A percentile compares a stretch with the other conserved stretches of the same genome.
phyloP scores from a whole-genome alignment of 345 rosid genomes.

The Gynandropsis gynandra region DNA sequence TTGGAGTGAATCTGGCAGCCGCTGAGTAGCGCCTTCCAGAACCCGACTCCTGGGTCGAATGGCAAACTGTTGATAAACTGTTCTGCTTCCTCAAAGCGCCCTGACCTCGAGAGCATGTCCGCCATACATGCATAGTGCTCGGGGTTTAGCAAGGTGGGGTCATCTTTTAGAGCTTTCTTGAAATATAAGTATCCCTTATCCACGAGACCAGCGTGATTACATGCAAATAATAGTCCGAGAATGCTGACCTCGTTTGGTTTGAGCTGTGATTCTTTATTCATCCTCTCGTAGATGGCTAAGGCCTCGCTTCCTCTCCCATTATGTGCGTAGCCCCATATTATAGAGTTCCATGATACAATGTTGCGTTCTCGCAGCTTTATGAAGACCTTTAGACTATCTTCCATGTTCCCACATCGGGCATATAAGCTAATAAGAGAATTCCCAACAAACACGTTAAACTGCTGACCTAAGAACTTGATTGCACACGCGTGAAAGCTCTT shows the following conservation, averaged over 20 bases:
- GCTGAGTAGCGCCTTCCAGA: constrained; percentile 84
- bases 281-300: constrained; percentile 38
- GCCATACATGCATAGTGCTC: constrained; percentile 80
- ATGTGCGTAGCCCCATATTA: constrained; percentile 74
- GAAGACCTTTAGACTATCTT: constrained; percentile 53
- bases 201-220: constrained; percentile 72
- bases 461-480: constrained; percentile 43
- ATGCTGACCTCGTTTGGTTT: constrained; percentile 56
- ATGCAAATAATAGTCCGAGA: constrained; percentile 69
- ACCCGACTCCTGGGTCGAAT: constrained; percentile 69
- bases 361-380: constrained; percentile 31
- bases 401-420: constrained; percentile 78
- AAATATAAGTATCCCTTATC: constrained; percentile 56
- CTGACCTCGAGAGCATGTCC: constrained; percentile 65
- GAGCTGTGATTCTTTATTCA: constrained; percentile 31
- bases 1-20: constrained; percentile 77
- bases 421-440: constrained; percentile 71
- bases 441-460: constrained; percentile 33
- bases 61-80: constrained; percentile 46
- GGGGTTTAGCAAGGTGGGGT: constrained; percentile 38
- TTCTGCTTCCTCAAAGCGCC: constrained; percentile 54
- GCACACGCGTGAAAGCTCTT: constrained; percentile 64
- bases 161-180: constrained; percentile 31
- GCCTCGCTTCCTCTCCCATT: constrained; percentile 75
- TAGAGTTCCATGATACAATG: constrained; percentile 65